Evolutionary conservation across 257 asterid species (phyloP).

Genomic region (Nicotiana paniculata): DNA sequence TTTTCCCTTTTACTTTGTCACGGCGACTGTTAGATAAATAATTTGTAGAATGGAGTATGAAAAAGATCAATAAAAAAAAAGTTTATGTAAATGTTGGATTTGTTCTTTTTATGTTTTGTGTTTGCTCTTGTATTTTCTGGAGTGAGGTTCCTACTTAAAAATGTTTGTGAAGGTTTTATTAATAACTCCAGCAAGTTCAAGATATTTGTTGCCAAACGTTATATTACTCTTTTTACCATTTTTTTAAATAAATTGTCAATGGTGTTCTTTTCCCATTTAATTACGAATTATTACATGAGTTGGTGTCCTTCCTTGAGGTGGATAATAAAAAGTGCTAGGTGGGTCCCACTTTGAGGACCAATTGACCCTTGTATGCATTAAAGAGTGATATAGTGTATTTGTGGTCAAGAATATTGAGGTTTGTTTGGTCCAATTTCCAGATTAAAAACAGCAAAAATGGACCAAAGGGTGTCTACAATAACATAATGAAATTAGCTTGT

Average conservation of each 20-base stretch:
- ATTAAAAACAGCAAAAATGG: neutral
- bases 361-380: slow-evolving; percentile 3
- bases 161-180: neutral
- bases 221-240: neutral
- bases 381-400: neutral
- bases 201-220: neutral
- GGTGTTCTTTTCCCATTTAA: neutral
- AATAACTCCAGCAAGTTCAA: neutral
- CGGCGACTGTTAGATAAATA: slow-evolving; percentile 63
- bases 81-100: slow-evolving; percentile 24
- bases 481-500: neutral
- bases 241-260: neutral
- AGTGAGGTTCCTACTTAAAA: neutral
- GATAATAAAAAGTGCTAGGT: neutral
- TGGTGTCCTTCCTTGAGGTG: neutral
- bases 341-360: neutral
- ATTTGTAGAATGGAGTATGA: slow-evolving; percentile 32
- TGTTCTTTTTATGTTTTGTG: neutral
- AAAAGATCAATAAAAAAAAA: slow-evolving; percentile 13
- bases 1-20: slow-evolving; percentile 18
- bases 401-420: neutral
- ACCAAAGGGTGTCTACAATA: neutral
- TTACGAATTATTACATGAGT: neutral
- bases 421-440: neutral
- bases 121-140: neutral